Percentiles rank a stretch among this genome's conserved stretches.
These are phyloP conservation scores for Verticillium albo-atrum DNA, from an alignment of 2,329 filamentous ascomycete genomes.

Conservation along the genomic window DNA sequence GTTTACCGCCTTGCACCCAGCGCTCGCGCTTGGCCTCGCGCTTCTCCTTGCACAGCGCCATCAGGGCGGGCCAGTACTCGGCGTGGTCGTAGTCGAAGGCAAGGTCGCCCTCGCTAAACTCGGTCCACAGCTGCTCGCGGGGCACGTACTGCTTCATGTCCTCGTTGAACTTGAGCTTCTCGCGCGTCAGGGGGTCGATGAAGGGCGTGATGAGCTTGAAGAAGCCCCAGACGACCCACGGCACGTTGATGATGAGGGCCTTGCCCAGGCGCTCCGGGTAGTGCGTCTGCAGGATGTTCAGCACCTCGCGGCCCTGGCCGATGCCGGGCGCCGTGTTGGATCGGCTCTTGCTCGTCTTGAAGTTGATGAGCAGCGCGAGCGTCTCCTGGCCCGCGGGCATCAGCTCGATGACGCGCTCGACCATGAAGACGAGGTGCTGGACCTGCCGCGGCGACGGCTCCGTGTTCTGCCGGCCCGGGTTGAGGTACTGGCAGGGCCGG, in stretches of 20 bases:
- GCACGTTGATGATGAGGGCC: slow-evolving; percentile 87
- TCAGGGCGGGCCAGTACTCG: slow-evolving; percentile 83
- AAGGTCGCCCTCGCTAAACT: slow-evolving; percentile 69
- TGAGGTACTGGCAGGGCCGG: slow-evolving; percentile 87
- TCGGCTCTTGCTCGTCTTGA: slow-evolving; percentile 72
- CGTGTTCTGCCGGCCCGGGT: slow-evolving; percentile 89
- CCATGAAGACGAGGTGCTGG: slow-evolving; percentile 92
- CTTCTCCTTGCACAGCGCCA: slow-evolving; percentile 63
- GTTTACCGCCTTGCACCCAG: slow-evolving; percentile 77
- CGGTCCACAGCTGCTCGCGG: slow-evolving; percentile 73
- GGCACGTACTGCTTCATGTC: slow-evolving; percentile 81
- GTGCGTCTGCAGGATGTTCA: slow-evolving; percentile 89
- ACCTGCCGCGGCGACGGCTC: slow-evolving; percentile 80
- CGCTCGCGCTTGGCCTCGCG: slow-evolving; percentile 58
- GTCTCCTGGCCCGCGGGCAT: slow-evolving; percentile 86
- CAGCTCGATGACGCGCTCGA: slow-evolving; percentile 83
- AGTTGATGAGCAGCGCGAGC: slow-evolving; percentile 84
- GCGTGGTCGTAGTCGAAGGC: slow-evolving; percentile 90
- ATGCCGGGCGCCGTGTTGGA: slow-evolving; percentile 71
- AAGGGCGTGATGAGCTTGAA: slow-evolving; percentile 96
- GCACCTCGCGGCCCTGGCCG: slow-evolving; percentile 73
- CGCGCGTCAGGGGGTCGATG: slow-evolving; percentile 88
- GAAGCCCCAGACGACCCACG: slow-evolving; percentile 88
- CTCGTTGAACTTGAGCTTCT: slow-evolving; percentile 98
- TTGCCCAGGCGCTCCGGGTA: slow-evolving; percentile 90